Evolutionary conservation across 2,329 filamentous ascomycete genomes (phyloP), one percentile per base, ranked within the genome.

Genomic region (Pyrenophora seminiperda): DNA sequence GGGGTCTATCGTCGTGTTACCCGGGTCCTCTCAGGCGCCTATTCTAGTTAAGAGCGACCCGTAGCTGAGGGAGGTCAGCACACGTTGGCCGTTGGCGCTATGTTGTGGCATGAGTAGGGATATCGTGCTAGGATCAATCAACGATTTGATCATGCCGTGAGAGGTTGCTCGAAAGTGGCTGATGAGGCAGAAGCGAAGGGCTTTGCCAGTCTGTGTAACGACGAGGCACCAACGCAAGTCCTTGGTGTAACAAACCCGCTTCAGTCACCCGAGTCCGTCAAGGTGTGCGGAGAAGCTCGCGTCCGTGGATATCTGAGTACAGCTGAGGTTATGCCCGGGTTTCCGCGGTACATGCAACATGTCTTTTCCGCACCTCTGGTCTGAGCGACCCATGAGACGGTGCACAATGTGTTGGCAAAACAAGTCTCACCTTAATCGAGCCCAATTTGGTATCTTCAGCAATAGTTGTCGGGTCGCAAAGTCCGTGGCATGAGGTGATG

Each of bases 31-130:
- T 33, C 24, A 14, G 30, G 30, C 33, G 14, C 44, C 33, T 47
- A 41, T 58, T 53, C 38, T 38, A 61, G 51, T 37, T 22, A 53
- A 18, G 50, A 27, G 36, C 41, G 34, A 51, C 41, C 54, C 51
- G 36, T 56, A 47, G 38, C 34, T 46, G 34, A 43, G 39, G 27
- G 20, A 34, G 24, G 47, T 44, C 53, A 62, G 54, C 53, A 62
- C 53, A 58, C 50, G 59, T 57, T 63, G 58, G 56, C 56, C 57
- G 45, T 49, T 57, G 60, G 61, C 53, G 59, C 41, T 11, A 59
- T 58, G 67, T 55, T 40, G 61, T 67, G 58, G 50, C 44, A 61
- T 56, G 53, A 64, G 60, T 61, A 62, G 62, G 63, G 58, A 61
- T 53, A 56, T 57, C 27, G 56, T 57, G 55, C 54, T 53, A 54